Conservation (phyloP, 495 filamentous ascomycete genomes). For the Apodospora peruviana region DNA sequence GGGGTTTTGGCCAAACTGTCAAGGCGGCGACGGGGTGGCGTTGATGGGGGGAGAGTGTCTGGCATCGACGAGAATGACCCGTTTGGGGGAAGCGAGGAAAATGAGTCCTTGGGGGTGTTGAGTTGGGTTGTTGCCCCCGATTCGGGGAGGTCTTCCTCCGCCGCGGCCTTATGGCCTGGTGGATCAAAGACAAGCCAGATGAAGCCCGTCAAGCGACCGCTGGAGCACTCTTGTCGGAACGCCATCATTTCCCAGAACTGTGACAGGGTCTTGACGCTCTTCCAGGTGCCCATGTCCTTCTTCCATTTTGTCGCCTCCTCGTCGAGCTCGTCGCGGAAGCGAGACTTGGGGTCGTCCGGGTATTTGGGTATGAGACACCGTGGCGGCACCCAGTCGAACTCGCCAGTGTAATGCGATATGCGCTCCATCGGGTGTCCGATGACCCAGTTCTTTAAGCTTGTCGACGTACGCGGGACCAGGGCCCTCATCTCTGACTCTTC, state of each 20-base stretch:
- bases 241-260: constrained; percentile 99
- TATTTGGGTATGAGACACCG: constrained; percentile 84
- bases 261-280: constrained; percentile 71
- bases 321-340: constrained; percentile 85
- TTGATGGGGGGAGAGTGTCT: constrained; percentile 17
- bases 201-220: constrained; percentile 86
- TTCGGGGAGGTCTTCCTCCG: neutral
- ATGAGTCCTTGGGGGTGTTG: constrained; percentile 20
- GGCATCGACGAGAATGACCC: neutral
- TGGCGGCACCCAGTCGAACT: constrained; percentile 57
- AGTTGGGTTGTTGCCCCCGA: neutral
- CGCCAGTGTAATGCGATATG: constrained; percentile 61
- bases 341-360: constrained; percentile 92
- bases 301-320: constrained; percentile 48
- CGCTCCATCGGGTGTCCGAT: constrained; percentile 50
- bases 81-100: constrained; percentile 12
- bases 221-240: constrained; percentile 90
- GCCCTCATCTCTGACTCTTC: constrained; percentile 69
- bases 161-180: neutral
- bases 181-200: constrained; percentile 82
- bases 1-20: constrained; percentile 13
- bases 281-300: constrained; percentile 63
- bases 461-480: constrained; percentile 43
- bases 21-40: constrained; percentile 25
- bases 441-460: constrained; percentile 44